Percentiles rank a stretch among this genome's conserved stretches.
These are phyloP conservation scores for Lactarius sp. DNA, from an alignment of 768 basidiomycete species.

Conservation along the genomic window DNA sequence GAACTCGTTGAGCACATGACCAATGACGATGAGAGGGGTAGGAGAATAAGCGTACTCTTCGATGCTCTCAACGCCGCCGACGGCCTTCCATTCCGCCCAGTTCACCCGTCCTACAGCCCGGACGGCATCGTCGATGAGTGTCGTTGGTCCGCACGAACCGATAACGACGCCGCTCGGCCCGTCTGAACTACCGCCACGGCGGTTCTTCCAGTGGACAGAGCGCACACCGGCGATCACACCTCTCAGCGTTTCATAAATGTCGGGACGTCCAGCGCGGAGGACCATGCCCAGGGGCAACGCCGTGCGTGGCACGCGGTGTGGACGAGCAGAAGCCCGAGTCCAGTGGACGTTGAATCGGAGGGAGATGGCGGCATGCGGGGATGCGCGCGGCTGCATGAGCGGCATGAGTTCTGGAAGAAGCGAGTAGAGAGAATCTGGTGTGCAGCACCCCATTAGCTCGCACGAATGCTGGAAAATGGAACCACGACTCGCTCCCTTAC, in stretches of 20 bases:
- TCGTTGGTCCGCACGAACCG: constrained; percentile 40
- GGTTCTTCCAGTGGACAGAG: constrained; percentile 22
- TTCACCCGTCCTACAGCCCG: constrained; percentile 35
- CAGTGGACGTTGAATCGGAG: constrained; percentile 42
- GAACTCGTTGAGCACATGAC: not conserved
- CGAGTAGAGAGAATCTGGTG: constrained; percentile 34
- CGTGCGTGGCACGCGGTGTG: constrained; percentile 23
- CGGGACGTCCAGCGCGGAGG: constrained; percentile 31
- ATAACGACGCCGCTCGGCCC: constrained; percentile 36
- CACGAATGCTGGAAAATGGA: constrained; percentile 18
- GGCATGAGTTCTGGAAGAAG: constrained; percentile 37
- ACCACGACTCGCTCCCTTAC: constrained; percentile 31
- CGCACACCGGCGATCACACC: constrained; percentile 28
- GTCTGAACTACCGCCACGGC: constrained; percentile 7
- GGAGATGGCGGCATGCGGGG: constrained; percentile 29
- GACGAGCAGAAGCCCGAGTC: constrained; percentile 36
- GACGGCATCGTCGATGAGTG: constrained; percentile 37
- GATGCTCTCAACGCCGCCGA: constrained; percentile 25
- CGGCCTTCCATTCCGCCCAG: constrained; percentile 29
- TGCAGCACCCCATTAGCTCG: constrained; percentile 25
- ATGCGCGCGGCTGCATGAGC: constrained; percentile 34
- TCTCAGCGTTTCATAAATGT: constrained; percentile 25
- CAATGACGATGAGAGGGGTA: not conserved
- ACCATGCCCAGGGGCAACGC: constrained; percentile 31
- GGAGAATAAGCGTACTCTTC: constrained; percentile 20